Evolutionary conservation across 345 rosid species (phyloP).

Genomic region (Brassica nigra): DNA sequence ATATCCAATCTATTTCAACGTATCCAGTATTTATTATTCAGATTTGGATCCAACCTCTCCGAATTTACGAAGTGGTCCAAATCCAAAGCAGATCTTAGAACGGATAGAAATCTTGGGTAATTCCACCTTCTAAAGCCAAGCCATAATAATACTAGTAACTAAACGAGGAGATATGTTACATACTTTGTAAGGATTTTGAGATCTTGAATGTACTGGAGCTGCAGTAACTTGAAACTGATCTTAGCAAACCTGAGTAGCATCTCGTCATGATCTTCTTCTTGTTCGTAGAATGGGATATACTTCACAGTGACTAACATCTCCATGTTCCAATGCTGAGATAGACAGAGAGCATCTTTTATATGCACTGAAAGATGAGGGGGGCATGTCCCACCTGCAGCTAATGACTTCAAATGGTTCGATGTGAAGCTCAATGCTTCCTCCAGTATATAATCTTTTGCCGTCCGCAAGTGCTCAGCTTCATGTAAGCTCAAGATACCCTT

Average conservation of each 20-base stretch:
- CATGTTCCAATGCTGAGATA: neutral
- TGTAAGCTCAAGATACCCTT: neutral
- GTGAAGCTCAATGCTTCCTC: neutral
- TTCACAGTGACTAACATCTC: neutral
- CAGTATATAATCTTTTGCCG: neutral
- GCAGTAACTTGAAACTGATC: neutral
- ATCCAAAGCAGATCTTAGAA: too few relatives aligned
- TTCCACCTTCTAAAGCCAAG: neutral
- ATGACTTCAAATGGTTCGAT: neutral
- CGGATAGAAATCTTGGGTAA: too few relatives aligned
- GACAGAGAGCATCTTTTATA: neutral
- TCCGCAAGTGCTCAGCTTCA: neutral
- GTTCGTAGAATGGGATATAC: neutral
- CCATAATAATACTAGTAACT: neutral
- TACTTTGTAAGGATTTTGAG: neutral
- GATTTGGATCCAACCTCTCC: too few relatives aligned
- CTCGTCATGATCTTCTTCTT: neutral
- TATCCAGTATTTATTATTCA: too few relatives aligned
- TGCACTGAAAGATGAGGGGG: neutral
- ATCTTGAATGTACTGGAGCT: neutral
- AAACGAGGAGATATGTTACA: neutral
- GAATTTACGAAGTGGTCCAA: too few relatives aligned
- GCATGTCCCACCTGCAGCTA: neutral
- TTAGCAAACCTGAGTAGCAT: conserved; percentile 1
- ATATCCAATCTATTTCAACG: too few relatives aligned